Evolutionary conservation across 495 filamentous ascomycete species (phyloP), one percentile per base, ranked within the genome.

Genomic region (Penicillium egyptiacum): DNA sequence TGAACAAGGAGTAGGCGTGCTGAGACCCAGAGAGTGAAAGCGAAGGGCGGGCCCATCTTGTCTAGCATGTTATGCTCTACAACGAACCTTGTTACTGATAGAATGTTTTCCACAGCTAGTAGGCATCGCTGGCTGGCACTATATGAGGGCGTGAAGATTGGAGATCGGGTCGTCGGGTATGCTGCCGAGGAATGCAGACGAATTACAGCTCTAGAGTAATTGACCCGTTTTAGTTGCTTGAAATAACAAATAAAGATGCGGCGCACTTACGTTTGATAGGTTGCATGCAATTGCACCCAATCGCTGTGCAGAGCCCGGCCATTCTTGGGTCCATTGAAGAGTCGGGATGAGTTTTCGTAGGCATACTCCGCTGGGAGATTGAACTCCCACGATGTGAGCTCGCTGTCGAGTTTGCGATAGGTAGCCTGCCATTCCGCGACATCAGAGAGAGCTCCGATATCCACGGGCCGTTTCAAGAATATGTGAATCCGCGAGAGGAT

Each of bases 21-120:
- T n/a, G 89, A 90, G 26, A 96, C 91, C 91, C 91, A 96, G 31
- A 96, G 76, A 2, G 89, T 89, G 67, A 96, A 96, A 14, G 90
- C 89, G 63, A 95, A 96, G 0, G 90, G 90, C 1, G 91, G 90
- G 0, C 91, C 91, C 14, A 96, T 83, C 62, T 91, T 90, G 47
- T 81, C 80, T 17, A 96, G 77, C 67, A 94, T 81, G 59, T 81
- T 81, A 60, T 90, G 85, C 37, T 81, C 80, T 30, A 87, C 80
- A 14, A 93, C 89, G 64, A 88, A 88, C 25, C 84, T 83, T 31
- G 86, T 86, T 1, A 96, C 79, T 0, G 86, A 87, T 35, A 86
- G 79, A 43, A 95, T 90, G 62, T 90, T 92, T 63, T 95, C 89
- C 22, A 92, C 91, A 4, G 91, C 90, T 9, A 83, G 79, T 35